Conservation (phyloP, 257 asterid genomes). For the Gynochthodes officinalis region DNA sequence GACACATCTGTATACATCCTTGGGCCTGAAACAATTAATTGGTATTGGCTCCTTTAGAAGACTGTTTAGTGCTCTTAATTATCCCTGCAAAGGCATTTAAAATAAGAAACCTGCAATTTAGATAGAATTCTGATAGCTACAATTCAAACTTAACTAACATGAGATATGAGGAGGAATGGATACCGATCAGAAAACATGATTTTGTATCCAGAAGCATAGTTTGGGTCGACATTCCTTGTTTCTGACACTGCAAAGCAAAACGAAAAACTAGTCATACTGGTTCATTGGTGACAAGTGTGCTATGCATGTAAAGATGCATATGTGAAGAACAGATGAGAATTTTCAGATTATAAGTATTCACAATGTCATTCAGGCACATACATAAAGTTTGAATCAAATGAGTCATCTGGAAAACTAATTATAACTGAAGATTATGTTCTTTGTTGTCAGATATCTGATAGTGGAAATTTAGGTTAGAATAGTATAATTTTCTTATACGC, state of each 20-base stretch:
- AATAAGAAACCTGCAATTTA: constrained; percentile 4
- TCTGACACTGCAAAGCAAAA: constrained; percentile 39
- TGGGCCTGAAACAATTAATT: constrained; percentile 63
- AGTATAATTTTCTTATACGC: background rate
- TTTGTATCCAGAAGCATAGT: constrained; percentile 41
- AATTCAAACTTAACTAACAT: constrained; percentile 34
- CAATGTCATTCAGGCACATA: background rate
- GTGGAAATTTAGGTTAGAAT: background rate
- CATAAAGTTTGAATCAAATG: background rate
- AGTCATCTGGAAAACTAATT: background rate
- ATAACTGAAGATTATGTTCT: background rate
- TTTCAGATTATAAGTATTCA: background rate
- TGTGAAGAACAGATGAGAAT: too few relatives aligned
- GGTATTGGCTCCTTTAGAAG: constrained; percentile 54
- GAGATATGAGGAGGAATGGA: constrained; percentile 65
- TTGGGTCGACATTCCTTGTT: constrained; percentile 41
- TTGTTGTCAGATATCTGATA: background rate
- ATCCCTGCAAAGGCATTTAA: constrained; percentile 40
- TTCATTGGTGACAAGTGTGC: background rate
- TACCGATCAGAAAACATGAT: constrained; percentile 48
- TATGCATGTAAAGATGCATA: background rate
- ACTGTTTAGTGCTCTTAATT: constrained; percentile 49
- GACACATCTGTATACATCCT: constrained; percentile 28
- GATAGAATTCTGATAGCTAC: background rate
- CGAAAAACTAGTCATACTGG: background rate